These are phyloP conservation scores for Schwanniomyces vanrijiae DNA, from an alignment of 805 yeast genomes.

Conservation along the genomic window DNA sequence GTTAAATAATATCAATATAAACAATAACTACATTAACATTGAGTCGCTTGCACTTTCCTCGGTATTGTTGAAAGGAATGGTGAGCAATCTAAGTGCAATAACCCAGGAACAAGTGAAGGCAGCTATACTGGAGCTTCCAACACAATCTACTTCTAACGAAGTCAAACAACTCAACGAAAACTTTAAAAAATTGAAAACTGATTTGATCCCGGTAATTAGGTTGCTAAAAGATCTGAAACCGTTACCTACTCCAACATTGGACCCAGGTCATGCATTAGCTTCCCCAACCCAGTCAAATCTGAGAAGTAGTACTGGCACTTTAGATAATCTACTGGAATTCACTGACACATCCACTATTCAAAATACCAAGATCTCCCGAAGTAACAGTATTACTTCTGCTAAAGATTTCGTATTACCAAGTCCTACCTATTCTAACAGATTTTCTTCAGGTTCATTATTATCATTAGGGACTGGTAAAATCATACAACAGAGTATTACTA, in stretches of 20 bases:
- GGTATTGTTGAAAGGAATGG: slow-evolving; percentile 35
- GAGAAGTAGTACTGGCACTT: neutral
- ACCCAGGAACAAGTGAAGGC: slow-evolving; percentile 14
- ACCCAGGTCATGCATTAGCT: slow-evolving; percentile 29
- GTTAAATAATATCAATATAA: slow-evolving; percentile 31
- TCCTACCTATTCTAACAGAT: slow-evolving; percentile 33
- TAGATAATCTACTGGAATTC: neutral
- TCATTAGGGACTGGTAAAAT: slow-evolving; percentile 45
- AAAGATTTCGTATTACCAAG: slow-evolving; percentile 13
- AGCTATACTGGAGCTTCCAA: slow-evolving; percentile 9
- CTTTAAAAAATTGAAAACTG: slow-evolving; percentile 58
- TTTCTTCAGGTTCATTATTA: slow-evolving; percentile 36
- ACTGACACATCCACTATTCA: neutral
- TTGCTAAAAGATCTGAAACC: slow-evolving; percentile 66
- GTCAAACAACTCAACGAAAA: slow-evolving; percentile 50
- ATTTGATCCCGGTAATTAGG: slow-evolving; percentile 62
- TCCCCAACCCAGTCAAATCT: slow-evolving; percentile 25
- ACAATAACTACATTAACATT: slow-evolving; percentile 33
- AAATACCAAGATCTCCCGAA: slow-evolving; percentile 5
- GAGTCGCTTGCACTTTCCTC: slow-evolving; percentile 39
- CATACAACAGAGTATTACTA: slow-evolving; percentile 26
- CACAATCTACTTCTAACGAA: slow-evolving; percentile 24
- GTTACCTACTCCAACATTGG: slow-evolving; percentile 61
- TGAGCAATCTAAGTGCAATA: slow-evolving; percentile 20
- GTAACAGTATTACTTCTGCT: slow-evolving; percentile 8